Conservation (phyloP, 2,329 filamentous ascomycete species). For the Aspergillus intermedius region DNA sequence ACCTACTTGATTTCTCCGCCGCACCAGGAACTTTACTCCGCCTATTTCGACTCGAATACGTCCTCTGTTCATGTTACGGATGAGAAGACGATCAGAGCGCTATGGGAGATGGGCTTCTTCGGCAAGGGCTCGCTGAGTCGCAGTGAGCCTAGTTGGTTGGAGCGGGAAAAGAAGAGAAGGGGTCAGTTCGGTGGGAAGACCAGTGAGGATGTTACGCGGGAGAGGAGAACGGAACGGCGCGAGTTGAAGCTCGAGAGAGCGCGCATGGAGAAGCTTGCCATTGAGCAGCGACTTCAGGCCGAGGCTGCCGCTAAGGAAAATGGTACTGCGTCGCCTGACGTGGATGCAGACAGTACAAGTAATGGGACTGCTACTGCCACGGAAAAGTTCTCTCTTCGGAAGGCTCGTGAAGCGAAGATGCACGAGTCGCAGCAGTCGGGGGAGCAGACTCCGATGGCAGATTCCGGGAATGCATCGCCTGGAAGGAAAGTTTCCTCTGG, state of each 20-base stretch:
- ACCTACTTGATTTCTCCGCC: constrained; percentile 62
- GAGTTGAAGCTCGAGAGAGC: constrained; percentile 87
- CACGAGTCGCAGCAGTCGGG: constrained; percentile 16
- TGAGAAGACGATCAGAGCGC: constrained; percentile 62
- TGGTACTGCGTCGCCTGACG: constrained; percentile 7
- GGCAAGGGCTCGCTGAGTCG: constrained; percentile 89
- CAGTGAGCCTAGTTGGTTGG: constrained; percentile 91
- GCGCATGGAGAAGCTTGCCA: constrained; percentile 75
- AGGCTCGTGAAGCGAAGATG: constrained; percentile 25
- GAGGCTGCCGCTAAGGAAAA: constrained; percentile 39
- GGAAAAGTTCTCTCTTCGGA: constrained; percentile 30
- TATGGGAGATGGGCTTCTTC: constrained; percentile 98
- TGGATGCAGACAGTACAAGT: constrained; percentile 10
- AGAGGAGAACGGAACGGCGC: constrained; percentile 71
- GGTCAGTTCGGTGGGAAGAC: constrained; percentile 61
- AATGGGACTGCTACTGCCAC: constrained; percentile 13
- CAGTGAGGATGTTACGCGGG: constrained; percentile 72
- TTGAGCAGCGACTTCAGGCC: constrained; percentile 62
- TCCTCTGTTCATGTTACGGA: constrained; percentile 80
- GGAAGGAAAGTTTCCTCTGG: constrained; percentile 11
- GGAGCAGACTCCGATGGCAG: constrained; percentile 8
- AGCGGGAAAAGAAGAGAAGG: constrained; percentile 67
- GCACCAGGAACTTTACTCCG: constrained; percentile 58
- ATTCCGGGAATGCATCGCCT: constrained; percentile 2
- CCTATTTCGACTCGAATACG: constrained; percentile 73